Base-by-base conservation (phyloP, 345 rosid species). In the Euphorbia tirucalli region DNA sequence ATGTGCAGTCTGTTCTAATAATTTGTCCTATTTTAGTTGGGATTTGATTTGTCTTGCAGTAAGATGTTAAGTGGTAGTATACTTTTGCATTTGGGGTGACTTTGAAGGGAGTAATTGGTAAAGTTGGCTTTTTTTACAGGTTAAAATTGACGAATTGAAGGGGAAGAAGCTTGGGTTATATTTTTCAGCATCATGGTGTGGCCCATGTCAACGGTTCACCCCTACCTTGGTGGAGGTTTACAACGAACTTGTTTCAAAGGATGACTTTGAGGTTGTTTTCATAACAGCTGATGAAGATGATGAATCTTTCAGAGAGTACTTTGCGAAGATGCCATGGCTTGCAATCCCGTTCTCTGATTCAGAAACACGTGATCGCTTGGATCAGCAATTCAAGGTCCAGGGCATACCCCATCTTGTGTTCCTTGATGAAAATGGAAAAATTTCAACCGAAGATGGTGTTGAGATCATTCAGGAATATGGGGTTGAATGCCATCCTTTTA, bases 121-220 rank as follows among this genome's bases (percentile, higher is more conserved):
- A 18, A 14, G 56, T 48, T 69, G 19, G 41, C 22, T 22, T 21
- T 69, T 35, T 55, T 74, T 70, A 18, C 74, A 93, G 98, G 89
- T 90, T 65, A 83, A 82, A 65, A 71, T 93, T 63, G 89, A 85
- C 0, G 80, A 82, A 78, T 82, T 93, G 89, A 85, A 83, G 76
- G 95, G 90, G 75, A 90, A 89, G 85, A 93, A 77, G 76, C 70
- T 89, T 49, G 95, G 87, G n/a, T 43, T 93, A 61, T 93, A 93
- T 77, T 90, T 90, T 69, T 90, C 98, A 10, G 98, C 93, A 11
- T 85, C 86, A 9, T 90, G 97, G 97, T 93, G 98, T 25, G 90
- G 90, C 28, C 95, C 97, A 0, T 88, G 98, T 81, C 84, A 48
- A 8, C 72, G 44, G 1, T 90, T 90, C 73, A 93, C 95, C 65